phyloP scores from a whole-genome alignment of 495 filamentous ascomycete genomes.

The Jackrogersella multiformis region DNA sequence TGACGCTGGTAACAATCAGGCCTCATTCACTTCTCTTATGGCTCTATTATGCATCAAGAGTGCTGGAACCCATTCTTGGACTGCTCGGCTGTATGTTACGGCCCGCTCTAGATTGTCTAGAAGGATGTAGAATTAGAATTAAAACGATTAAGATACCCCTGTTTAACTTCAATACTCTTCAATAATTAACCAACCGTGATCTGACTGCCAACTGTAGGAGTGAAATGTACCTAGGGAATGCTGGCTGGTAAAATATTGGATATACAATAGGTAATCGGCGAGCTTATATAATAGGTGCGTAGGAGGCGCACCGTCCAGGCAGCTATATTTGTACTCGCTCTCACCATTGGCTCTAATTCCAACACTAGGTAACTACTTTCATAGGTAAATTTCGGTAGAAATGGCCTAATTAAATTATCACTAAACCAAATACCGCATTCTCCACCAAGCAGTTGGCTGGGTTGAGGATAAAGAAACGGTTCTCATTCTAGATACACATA shows the following conservation, averaged over 20 bases:
- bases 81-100: background rate
- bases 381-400: too few species aligned
- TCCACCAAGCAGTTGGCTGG: background rate
- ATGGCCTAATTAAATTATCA: too few species aligned
- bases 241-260: too few species aligned
- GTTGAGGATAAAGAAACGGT: background rate
- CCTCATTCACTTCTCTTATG: background rate
- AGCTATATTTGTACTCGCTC: too few species aligned
- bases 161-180: background rate
- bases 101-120: slow-evolving; percentile 11
- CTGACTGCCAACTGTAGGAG: too few species aligned
- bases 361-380: too few species aligned
- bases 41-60: slow-evolving; percentile 2
- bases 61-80: background rate
- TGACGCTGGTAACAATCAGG: background rate
- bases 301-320: too few species aligned
- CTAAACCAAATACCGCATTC: background rate
- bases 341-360: too few species aligned
- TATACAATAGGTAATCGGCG: too few species aligned
- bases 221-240: too few species aligned
- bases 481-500: background rate
- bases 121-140: background rate
- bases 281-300: too few species aligned
- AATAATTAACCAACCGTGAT: too few species aligned
- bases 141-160: slow-evolving; percentile 18